phyloP scores from a whole-genome alignment of 129 eudicot genomes.

The Cynara cardunculus region DNA sequence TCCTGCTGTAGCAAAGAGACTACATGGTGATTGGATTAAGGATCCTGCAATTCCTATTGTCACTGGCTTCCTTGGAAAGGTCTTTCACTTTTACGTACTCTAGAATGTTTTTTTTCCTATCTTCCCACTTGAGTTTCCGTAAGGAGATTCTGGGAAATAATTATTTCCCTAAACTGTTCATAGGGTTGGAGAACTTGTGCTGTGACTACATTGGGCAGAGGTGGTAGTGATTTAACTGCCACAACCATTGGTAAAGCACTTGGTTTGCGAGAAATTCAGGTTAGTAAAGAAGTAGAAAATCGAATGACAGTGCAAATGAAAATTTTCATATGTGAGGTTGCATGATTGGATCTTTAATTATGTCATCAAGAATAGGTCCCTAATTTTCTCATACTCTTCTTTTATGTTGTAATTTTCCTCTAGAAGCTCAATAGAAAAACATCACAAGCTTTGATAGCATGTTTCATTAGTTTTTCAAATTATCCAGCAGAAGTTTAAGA shows the following conservation, averaged over 20 bases:
- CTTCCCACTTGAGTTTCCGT: neutral
- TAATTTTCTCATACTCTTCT: neutral
- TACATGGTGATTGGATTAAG: conserved; percentile 69
- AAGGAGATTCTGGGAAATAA: neutral
- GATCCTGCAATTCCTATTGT: conserved; percentile 89
- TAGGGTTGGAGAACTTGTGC: conserved; percentile 85
- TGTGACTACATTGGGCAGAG: conserved; percentile 77
- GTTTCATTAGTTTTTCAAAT: neutral
- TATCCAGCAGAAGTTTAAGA: neutral
- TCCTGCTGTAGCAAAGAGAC: conserved; percentile 83
- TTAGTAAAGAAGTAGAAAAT: neutral
- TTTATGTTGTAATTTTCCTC: neutral
- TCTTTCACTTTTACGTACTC: conserved; percentile 9
- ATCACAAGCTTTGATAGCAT: neutral
- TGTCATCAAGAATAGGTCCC: neutral
- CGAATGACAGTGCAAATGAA: neutral
- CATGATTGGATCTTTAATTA: neutral
- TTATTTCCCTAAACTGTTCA: conserved; percentile 14
- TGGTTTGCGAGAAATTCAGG: conserved; percentile 77
- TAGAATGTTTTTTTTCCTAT: neutral
- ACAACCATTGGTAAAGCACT: conserved; percentile 83
- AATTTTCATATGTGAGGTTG: neutral
- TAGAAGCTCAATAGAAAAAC: neutral
- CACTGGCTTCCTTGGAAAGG: conserved; percentile 98
- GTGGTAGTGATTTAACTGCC: conserved; percentile 85